These are phyloP conservation scores for Simplicillium aogashimaense DNA, from an alignment of 2,329 filamentous ascomycete genomes.

Conservation along the genomic window DNA sequence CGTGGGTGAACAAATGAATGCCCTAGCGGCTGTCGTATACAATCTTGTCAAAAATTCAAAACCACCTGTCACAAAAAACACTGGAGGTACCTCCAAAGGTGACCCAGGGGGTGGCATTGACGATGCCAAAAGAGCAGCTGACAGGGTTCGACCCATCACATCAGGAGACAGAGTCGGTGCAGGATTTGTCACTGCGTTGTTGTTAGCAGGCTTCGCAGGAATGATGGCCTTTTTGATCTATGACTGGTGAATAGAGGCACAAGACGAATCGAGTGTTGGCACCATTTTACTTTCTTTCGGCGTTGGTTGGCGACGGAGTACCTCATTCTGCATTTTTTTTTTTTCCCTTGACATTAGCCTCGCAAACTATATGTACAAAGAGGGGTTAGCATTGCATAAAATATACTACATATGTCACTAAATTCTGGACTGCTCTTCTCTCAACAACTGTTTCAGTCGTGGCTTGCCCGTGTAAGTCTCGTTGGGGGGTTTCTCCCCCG, in stretches of 20 bases:
- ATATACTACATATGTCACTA: no score
- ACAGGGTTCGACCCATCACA: slow-evolving; percentile 27
- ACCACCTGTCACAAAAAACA: slow-evolving; percentile 38
- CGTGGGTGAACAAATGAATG: slow-evolving; percentile 63
- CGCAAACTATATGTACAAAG: no score
- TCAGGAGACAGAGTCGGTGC: slow-evolving; percentile 43
- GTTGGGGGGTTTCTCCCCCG: no score
- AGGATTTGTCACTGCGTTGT: slow-evolving; percentile 41
- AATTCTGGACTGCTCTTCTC: no score
- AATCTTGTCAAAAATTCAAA: slow-evolving; percentile 36
- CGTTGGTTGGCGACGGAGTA: no score
- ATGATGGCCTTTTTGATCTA: slow-evolving; percentile 39
- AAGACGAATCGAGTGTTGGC: no score
- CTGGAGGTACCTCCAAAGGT: slow-evolving; percentile 50
- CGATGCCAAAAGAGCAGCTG: slow-evolving; percentile 16
- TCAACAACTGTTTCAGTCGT: no score
- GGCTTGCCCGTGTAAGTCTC: no score
- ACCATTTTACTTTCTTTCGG: no score
- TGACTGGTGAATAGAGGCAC: slow-evolving; percentile 8
- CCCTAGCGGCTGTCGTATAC: slow-evolving; percentile 53
- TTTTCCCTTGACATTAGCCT: no score
- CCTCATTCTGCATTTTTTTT: no score
- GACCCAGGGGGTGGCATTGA: slow-evolving; percentile 34
- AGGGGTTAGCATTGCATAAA: no score
- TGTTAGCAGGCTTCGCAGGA: slow-evolving; percentile 37